These are phyloP conservation scores for Diaporthe citrichinensis DNA, from an alignment of 2,329 filamentous ascomycete species.

Conservation along the genomic window DNA sequence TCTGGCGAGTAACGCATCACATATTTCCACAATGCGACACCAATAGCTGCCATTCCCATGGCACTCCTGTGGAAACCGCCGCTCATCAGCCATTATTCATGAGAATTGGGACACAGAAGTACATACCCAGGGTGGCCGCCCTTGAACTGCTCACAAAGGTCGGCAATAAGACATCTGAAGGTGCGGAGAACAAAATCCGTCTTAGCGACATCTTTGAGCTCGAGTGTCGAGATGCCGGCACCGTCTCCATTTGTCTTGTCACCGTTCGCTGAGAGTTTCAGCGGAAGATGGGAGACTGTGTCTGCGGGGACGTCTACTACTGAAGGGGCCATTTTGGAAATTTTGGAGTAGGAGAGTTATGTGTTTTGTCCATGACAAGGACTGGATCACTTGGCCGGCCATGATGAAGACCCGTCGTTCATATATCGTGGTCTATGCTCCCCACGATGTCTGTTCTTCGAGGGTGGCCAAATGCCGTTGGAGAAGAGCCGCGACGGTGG, in stretches of 20 bases:
- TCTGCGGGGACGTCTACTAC: constrained; percentile 20
- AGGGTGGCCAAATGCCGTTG: constrained; percentile 22
- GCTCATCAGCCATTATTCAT: constrained; percentile 53
- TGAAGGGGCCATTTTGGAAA: constrained; percentile 13
- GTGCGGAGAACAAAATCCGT: constrained; percentile 68
- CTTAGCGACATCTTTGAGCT: constrained; percentile 21
- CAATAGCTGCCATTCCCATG: constrained; percentile 55
- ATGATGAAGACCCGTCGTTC: neutral
- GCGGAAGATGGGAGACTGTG: constrained; percentile 22
- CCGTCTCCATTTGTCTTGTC: constrained; percentile 6
- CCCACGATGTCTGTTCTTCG: neutral
- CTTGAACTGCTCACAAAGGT: constrained; percentile 78
- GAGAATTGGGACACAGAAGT: no score
- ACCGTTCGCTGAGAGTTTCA: constrained; percentile 20
- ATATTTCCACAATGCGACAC: constrained; percentile 67
- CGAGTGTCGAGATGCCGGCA: constrained; percentile 10
- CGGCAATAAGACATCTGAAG: constrained; percentile 75
- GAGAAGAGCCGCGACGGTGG: constrained; percentile 1
- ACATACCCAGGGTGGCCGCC: constrained; percentile 77
- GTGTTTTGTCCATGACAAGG: neutral
- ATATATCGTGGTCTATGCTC: constrained; percentile 8
- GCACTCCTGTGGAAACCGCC: constrained; percentile 43
- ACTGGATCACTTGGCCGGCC: neutral
- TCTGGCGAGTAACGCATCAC: constrained; percentile 70
- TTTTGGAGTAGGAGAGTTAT: neutral